A percentile compares a stretch with the other conserved stretches of the same genome.
Conservation (phyloP, 129 eudicot genomes). For the Gnaphalium uliginosum region DNA sequence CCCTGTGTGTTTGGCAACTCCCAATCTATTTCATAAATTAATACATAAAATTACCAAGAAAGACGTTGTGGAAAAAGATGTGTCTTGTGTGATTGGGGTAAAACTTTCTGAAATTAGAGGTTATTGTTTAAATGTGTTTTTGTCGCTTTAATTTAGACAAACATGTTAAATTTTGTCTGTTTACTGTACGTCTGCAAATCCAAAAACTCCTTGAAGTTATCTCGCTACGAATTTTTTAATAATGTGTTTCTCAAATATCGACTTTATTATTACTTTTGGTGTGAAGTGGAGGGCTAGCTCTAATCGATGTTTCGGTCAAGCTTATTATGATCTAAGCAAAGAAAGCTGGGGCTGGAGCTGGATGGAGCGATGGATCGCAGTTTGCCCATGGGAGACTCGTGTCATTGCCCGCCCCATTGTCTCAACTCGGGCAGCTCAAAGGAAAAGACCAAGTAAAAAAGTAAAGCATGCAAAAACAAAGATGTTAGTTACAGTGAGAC, state of each 20-base stretch:
- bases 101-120: not conserved
- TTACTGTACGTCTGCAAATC: not conserved
- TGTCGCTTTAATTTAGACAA: not conserved
- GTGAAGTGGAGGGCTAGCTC: conserved; percentile 21
- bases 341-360: conserved; percentile 19
- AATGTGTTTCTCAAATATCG: not conserved
- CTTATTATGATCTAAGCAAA: conserved; percentile 18
- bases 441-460: not conserved
- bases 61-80: not conserved
- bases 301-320: conserved; percentile 17
- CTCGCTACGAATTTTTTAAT: not conserved
- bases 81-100: not conserved
- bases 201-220: not conserved
- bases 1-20: not conserved
- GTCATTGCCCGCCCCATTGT: conserved; percentile 5
- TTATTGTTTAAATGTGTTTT: not conserved
- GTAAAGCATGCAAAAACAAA: conserved; percentile 16
- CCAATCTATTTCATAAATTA: not conserved
- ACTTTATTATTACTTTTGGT: conserved; percentile 3
- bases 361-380: conserved; percentile 16
- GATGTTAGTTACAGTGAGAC: conserved; percentile 25
- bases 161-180: no score
- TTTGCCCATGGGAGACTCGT: conserved; percentile 20
- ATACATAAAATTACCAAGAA: not conserved
- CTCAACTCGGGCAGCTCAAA: not conserved